Percentiles rank a stretch among this genome's conserved stretches.
These are phyloP conservation scores for Leucosporidium creatinivorum DNA, from an alignment of 768 basidiomycete genomes.

Conservation along the genomic window DNA sequence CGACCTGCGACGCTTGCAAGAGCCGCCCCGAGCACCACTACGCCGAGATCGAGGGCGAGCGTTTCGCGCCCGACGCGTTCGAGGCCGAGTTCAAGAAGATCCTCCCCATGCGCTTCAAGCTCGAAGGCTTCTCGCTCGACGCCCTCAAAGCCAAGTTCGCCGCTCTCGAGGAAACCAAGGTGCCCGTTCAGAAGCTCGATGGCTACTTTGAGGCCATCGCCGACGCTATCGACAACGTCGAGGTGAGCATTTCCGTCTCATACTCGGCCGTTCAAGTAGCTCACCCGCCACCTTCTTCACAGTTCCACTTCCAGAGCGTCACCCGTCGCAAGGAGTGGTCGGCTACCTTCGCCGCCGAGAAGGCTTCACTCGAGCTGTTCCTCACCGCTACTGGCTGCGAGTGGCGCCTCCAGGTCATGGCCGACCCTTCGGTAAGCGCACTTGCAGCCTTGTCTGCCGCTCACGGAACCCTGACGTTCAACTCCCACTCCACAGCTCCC, in stretches of 20 bases:
- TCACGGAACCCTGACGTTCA: neutral
- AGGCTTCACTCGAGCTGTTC: constrained; percentile 64
- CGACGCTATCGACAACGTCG: constrained; percentile 34
- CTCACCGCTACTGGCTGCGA: constrained; percentile 70
- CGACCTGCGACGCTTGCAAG: constrained; percentile 77
- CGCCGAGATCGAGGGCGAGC: constrained; percentile 44
- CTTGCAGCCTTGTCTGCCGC: constrained; percentile 40
- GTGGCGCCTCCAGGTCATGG: constrained; percentile 70
- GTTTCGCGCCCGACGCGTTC: constrained; percentile 67
- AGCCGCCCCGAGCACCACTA: constrained; percentile 85
- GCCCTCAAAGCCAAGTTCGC: constrained; percentile 2
- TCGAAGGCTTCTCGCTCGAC: constrained; percentile 43
- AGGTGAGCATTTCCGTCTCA: constrained; percentile 2
- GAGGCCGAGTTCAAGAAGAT: constrained; percentile 66
- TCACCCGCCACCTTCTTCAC: constrained; percentile 47
- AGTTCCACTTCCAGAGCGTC: constrained; percentile 69
- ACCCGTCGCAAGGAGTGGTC: constrained; percentile 86
- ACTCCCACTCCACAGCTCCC: constrained; percentile 41
- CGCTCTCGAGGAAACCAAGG: constrained; percentile 9
- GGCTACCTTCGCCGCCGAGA: constrained; percentile 64
- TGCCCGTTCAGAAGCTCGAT: neutral
- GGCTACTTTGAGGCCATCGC: constrained; percentile 31
- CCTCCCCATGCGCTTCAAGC: constrained; percentile 74
- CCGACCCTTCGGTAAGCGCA: constrained; percentile 52
- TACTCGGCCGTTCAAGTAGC: constrained; percentile 33